These are phyloP conservation scores for Thalassiosira sp. DNA, from an alignment of 352 stramenopile species.

Conservation along the genomic window DNA sequence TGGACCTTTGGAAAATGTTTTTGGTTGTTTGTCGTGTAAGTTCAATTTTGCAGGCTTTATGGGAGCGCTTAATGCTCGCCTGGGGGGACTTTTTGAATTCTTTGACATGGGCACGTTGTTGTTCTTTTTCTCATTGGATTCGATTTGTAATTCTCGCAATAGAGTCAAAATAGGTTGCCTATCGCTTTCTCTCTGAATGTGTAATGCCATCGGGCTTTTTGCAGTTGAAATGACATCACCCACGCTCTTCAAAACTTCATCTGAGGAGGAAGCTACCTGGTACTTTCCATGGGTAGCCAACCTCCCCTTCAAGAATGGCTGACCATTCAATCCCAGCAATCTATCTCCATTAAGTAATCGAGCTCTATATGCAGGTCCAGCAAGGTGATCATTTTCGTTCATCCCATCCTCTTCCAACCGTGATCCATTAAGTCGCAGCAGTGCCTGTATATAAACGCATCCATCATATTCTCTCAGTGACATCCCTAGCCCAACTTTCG, in stretches of 20 bases:
- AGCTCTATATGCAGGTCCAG: conserved; percentile 45
- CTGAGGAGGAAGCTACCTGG: no score
- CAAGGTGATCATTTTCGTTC: background rate
- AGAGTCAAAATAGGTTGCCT: conserved; percentile 4
- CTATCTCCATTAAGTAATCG: conserved; percentile 60
- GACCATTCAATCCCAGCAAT: conserved; percentile 75
- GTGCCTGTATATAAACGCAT: conserved; percentile 53
- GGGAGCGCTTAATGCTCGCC: background rate
- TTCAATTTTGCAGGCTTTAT: background rate
- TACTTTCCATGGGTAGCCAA: conserved; percentile 19
- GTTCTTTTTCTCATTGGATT: conserved; percentile 18
- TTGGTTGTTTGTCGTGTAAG: conserved; percentile 2
- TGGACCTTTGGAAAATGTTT: conserved; percentile 21
- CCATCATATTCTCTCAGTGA: conserved; percentile 56
- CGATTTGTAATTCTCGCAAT: conserved; percentile 12
- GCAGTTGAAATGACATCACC: conserved; percentile 34
- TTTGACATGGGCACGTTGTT: no score
- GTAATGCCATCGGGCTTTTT: conserved; percentile 54
- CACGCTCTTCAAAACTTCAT: conserved; percentile 41
- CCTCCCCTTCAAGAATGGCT: conserved; percentile 41
- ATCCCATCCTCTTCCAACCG: conserved; percentile 16
- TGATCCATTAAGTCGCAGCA: conserved; percentile 34
- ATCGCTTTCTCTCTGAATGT: conserved; percentile 50
- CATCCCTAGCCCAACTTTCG: conserved; percentile 68
- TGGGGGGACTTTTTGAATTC: background rate